Evolutionary conservation across 1,139 yeast species (phyloP), one percentile per base, ranked within the genome.

Genomic region (Suhomyces ambrosiae): DNA sequence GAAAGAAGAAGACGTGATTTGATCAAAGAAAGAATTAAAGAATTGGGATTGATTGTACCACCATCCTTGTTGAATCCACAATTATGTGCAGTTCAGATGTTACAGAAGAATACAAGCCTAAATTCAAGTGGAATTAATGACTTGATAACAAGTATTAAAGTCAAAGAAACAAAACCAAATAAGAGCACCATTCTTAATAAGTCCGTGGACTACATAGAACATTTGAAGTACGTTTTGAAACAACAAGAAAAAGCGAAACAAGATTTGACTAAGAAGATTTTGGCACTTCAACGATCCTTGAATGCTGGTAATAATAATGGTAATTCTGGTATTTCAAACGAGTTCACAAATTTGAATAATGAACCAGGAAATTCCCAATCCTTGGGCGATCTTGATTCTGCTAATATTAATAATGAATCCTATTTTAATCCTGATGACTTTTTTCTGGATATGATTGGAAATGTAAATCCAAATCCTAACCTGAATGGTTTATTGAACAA

Each of bases 1-100:
- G 94, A 85, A 57, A 69, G 92, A 54, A 72, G 90, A 56, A 71
- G 94, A 57, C 70, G 94, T 48, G 94, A 85, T 53, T 65, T 85
- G 49, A 85, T 85, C 47, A 85, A 85, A 56, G 86, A 82, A 52
- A 76, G 84, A 50, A 84, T 85, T 43, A 82, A 82, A 54, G 90
- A 83, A 46, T 61, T 85, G 46, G 88, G 90, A 1, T 60, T 73
- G 22, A 66, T 84, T 32, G 86, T 84, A 0, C 94, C 94, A 0
- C 88, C 88, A 1, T 73, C 86, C 4, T 58, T 85, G 47, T 59
- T 84, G 22, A 74, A 79, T 46, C 76, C 77, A 3, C 75, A 66
- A 44, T 53, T 67, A 16, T 58, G 69, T 32, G 77, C 77, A 0
- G 74, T 71, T 5, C 74, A 70, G 69, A 70, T 59, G 58, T 68